Base-by-base conservation (phyloP, 192 early-diverging fungal species). In the Podila epigama region DNA sequence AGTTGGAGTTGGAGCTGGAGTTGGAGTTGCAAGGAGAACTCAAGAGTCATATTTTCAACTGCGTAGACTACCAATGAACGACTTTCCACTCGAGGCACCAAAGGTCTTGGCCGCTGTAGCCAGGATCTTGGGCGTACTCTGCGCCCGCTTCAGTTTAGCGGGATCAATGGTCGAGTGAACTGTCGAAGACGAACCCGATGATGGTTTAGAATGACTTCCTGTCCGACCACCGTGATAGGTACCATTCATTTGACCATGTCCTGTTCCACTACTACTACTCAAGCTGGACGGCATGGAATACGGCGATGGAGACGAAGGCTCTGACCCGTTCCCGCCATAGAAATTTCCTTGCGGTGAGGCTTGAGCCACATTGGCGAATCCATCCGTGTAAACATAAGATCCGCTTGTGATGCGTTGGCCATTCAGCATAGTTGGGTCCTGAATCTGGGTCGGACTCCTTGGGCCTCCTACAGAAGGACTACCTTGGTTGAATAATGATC, bases 351-450 rank as follows among this genome's bases (percentile, higher is more conserved):
- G 61, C 2, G 65, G 34, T 3, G 72, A 67, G 0, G 72, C 44
- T 4, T 34, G 16, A 16, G 55, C 31, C 29, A 20, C 55, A 1
- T 31, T 34, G 3, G 55, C 35, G 25, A 68, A 28, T 1, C 65
- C 65, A 34, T 75, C 66, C 1, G 72, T 68, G 48, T 75, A 75
- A 1, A 75, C 72, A 58, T 75, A 75, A 12, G 72, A 75, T 25
- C 72, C 72, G 34, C 72, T 75, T 0, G 72, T 33, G 35, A 75
- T 75, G 44, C 55, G 61, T 44, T 75, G 72, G 22, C 72, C 72
- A 40, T 75, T 67, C 28, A 75, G 29, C 59, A 67, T 63, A 4
- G 15, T 58, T 13, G 64, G 72, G 22, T 75, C 72, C 41, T 75
- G 72, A 16, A 75, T 66, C 25, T 75, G 70, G 0, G 70, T 75